Base-by-base conservation (phyloP, 2,329 filamentous ascomycete genomes). In the Penicillium sp. region DNA sequence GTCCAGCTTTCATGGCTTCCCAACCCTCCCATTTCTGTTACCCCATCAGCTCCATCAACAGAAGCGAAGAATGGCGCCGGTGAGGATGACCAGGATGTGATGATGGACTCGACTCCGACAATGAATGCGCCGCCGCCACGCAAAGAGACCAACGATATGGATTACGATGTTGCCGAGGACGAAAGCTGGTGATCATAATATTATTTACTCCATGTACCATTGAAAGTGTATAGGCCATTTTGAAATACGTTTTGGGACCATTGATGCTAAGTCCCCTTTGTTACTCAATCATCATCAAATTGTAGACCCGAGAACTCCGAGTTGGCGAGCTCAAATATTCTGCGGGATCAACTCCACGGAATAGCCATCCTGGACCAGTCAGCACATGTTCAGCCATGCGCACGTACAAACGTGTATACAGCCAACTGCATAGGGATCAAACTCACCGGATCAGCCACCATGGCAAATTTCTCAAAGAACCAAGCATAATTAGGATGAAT, bases 1-100 rank as follows among this genome's bases (percentile, higher is more conserved):
- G 73, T 83, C 21, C 79, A 84, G 40, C 69, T 84, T 34, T 70
- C 74, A 2, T 86, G 83, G 83, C 68, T 81, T n/a, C 67, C 75
- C 29, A 74, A 74, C 23, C 68, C 67, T 1, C 68, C 67, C 3
- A 60, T 68, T 17, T 42, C 60, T 7, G 26, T 60, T n/a, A 43
- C 59, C 1, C 23, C 56, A 4, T 27, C 59, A 8, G 24, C 56
- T 7, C 46, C 56, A 20, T 45, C 57, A 4, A 50, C 59, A 9
- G 63, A 69, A 24, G 41, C 47, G 30, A 68, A 66, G 47, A 55
- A 56, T 7, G 62, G 60, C 3, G 50, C 53, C 12, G 61, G 58
- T 15, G 63, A 68, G 10, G 62, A 65, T 6, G 65, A 66, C 8
- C 67, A 63, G 42, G 67, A 72, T 37, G 67, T 60, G 7, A 51